Evolutionary conservation across 495 filamentous ascomycete species (phyloP).

Genomic region (Penicillium egyptiacum): DNA sequence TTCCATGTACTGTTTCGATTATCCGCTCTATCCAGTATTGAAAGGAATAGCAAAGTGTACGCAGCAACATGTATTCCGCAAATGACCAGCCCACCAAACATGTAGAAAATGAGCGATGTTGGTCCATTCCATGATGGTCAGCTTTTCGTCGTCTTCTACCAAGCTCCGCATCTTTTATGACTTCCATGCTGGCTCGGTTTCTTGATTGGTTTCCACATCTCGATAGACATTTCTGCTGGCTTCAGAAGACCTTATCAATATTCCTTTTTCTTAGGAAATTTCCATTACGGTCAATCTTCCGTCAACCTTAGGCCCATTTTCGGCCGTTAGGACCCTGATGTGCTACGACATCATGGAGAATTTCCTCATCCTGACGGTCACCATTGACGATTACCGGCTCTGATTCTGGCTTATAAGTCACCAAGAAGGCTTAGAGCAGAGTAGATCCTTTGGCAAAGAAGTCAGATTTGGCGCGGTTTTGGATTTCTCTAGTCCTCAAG

Average conservation of each 20-base stretch:
- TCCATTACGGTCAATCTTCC: background rate
- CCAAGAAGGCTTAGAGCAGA: constrained; percentile 14
- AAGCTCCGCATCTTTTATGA: background rate
- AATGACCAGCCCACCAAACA: background rate
- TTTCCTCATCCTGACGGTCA: constrained; percentile 2
- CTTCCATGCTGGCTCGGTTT: background rate
- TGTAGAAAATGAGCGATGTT: constrained; percentile 5
- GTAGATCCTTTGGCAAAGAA: constrained; percentile 19
- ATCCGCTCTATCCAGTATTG: background rate
- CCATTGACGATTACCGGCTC: background rate
- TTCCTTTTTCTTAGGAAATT: background rate
- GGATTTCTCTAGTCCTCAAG: constrained; percentile 12
- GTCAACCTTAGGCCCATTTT: background rate
- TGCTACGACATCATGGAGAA: background rate
- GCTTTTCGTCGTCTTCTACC: background rate
- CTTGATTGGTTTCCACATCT: background rate
- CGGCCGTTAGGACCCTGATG: background rate
- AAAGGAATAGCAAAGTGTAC: constrained; percentile 1
- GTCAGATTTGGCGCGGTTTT: constrained; percentile 19
- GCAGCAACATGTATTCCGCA: constrained; percentile 17
- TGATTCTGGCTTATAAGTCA: constrained; percentile 4
- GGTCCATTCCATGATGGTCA: background rate
- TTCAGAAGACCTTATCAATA: background rate
- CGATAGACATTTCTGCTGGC: background rate
- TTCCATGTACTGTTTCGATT: constrained; percentile 9